phyloP scores from a whole-genome alignment of 2,329 filamentous ascomycete genomes.

The Apiospora sp. region DNA sequence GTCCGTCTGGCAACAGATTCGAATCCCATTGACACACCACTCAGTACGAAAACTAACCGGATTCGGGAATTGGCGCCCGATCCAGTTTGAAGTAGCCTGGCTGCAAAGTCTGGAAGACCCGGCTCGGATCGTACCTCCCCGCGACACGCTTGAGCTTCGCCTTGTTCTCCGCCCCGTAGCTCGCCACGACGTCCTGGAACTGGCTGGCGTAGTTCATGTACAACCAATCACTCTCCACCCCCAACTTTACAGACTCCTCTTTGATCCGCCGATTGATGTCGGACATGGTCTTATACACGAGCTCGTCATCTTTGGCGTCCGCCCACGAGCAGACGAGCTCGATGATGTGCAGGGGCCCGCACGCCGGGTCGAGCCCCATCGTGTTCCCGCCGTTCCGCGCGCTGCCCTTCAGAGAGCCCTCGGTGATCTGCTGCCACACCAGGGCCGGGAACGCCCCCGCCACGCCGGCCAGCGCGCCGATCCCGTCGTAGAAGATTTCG shows the following conservation, averaged over 20 bases:
- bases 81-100: conserved; percentile 13
- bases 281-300: background rate
- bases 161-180: conserved; percentile 19
- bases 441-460: background rate
- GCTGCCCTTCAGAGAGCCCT: background rate
- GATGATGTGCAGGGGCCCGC: background rate
- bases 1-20: too few species aligned
- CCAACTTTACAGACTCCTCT: conserved; percentile 16
- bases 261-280: background rate
- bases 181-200: background rate
- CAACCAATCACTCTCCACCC: conserved; percentile 31
- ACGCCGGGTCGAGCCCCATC: background rate
- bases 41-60: background rate
- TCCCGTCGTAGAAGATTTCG: background rate
- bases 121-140: background rate
- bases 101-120: background rate
- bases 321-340: background rate
- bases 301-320: background rate
- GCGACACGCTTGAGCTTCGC: background rate
- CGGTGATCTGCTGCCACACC: background rate
- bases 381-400: background rate
- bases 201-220: conserved; percentile 20
- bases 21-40: too few species aligned
- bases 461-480: background rate
- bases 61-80: background rate